Conservation (phyloP, 257 asterid genomes). For the Nicotiana paniculata region DNA sequence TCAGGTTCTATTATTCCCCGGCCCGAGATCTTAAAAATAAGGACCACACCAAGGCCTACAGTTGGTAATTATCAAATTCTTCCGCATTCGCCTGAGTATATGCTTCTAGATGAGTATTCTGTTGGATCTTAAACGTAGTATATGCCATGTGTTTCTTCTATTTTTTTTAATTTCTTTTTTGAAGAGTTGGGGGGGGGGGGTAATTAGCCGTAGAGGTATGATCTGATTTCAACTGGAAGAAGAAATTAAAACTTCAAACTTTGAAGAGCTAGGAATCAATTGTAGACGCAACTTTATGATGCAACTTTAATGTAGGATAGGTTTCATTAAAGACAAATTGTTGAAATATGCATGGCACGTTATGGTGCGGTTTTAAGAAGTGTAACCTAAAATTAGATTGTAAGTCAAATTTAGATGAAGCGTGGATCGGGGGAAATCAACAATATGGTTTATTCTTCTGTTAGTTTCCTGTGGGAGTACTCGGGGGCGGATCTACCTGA, state of each 20-base stretch:
- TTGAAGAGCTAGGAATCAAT: neutral
- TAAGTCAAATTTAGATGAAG: neutral
- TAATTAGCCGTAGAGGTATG: neutral
- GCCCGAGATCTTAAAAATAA: conserved; percentile 78
- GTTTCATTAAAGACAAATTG: neutral
- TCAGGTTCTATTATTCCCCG: conserved; percentile 86
- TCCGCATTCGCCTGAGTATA: neutral
- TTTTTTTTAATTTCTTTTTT: neutral
- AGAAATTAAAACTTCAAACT: neutral
- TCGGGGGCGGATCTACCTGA: too few relatives aligned
- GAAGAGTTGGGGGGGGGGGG: too few relatives aligned
- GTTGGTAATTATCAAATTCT: conserved; percentile 42
- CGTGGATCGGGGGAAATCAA: neutral
- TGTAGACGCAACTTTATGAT: neutral
- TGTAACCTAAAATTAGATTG: too few relatives aligned
- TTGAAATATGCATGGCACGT: neutral
- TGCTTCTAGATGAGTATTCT: neutral
- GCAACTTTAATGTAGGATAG: neutral
- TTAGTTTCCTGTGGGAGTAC: neutral
- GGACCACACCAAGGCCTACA: conserved; percentile 84
- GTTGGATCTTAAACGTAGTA: neutral
- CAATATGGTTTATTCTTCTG: neutral
- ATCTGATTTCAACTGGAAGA: neutral
- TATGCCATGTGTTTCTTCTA: neutral
- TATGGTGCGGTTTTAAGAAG: neutral